Base-by-base conservation (phyloP, 2,329 filamentous ascomycete genomes). In the Lachnellula cervina region DNA sequence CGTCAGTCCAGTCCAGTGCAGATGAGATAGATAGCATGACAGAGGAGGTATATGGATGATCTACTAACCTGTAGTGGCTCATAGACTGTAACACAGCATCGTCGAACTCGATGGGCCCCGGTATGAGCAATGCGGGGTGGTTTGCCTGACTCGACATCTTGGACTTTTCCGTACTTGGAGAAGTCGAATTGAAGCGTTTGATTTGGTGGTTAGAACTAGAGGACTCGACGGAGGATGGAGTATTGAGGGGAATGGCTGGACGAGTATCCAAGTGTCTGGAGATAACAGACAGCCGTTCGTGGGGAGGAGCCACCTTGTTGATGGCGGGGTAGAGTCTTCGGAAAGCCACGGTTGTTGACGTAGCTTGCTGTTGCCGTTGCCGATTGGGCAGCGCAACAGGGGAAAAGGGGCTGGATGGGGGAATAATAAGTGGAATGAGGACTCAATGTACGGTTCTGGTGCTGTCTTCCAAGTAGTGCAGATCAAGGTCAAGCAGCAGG, bases 41-140 rank as follows among this genome's bases (percentile, higher is more conserved):
- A 38, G 14, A 19, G 38, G 32, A 17, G 14, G 34, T 47, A 9
- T 14, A 47, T 47, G 14, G 14, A 35, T 43, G 28, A 13, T 25
- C 66, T 64, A 63, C 75, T 68, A 77, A 90, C 88, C 89, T 93
- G 77, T 88, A 96, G 76, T 96, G 91, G 78, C 88, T 87, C 93
- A 97, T 97, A 59, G 91, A 90, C 73, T 92, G 83, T 51, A 97
- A 84, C 59, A 97, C 93, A 48, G 86, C 91, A 93, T 97, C 93
- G 72, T 97, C 93, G 71, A 97, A 97, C 77, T 97, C 93, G 73
- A 97, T 96, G 69, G 94, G 94, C 62, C 94, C 94, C 49, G 94
- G 94, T 70, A 99, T 97, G 76, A 99, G 84, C 74, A 99, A 80
- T 54, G 93, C 87, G 44, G 83, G 74, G 69, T 87, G 83, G 50